These are phyloP conservation scores for Chimonanthus praecox DNA, from an alignment of 164 flowering plant genomes.

Conservation along the genomic window DNA sequence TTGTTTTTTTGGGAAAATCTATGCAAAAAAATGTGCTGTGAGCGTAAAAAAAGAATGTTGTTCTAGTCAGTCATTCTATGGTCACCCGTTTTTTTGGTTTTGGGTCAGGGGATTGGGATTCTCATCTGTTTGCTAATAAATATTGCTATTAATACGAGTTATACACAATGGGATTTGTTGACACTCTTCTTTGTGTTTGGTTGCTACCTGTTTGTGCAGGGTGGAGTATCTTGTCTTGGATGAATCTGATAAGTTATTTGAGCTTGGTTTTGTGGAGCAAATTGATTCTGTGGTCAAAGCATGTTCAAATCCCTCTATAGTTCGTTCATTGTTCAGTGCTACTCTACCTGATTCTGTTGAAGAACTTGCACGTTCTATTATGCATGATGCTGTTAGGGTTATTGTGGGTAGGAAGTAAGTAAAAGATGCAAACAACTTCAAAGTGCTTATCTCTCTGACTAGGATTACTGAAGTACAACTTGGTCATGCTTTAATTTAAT, in stretches of 20 bases:
- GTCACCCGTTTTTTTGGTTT: not conserved
- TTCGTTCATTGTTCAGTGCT: slow-evolving; percentile 88
- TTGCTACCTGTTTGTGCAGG: slow-evolving; percentile 41
- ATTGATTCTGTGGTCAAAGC: slow-evolving; percentile 89
- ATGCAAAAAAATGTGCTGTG: too few relatives aligned
- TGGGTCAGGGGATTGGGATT: not conserved
- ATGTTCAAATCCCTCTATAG: slow-evolving; percentile 86
- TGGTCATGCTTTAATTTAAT: not conserved
- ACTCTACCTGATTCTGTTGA: slow-evolving; percentile 94
- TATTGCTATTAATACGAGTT: not conserved
- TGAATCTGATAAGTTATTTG: slow-evolving; percentile 95
- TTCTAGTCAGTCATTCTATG: too few relatives aligned
- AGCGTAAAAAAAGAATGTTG: too few relatives aligned
- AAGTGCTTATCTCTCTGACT: not conserved
- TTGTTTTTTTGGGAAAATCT: too few relatives aligned
- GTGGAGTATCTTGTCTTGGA: slow-evolving; percentile 90
- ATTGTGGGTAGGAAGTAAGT: slow-evolving; percentile 93
- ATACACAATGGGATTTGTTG: not conserved
- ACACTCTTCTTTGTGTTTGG: not conserved
- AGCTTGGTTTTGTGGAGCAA: slow-evolving; percentile 79
- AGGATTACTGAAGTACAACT: not conserved
- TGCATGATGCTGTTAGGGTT: slow-evolving; percentile 98
- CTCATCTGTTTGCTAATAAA: not conserved
- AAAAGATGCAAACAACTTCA: slow-evolving; percentile 5
- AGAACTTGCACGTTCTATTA: slow-evolving; percentile 88